A percentile compares a stretch with the other conserved stretches of the same genome.
These are phyloP conservation scores for Globisporangium canariense DNA, from an alignment of 352 stramenopile genomes.

Conservation along the genomic window DNA sequence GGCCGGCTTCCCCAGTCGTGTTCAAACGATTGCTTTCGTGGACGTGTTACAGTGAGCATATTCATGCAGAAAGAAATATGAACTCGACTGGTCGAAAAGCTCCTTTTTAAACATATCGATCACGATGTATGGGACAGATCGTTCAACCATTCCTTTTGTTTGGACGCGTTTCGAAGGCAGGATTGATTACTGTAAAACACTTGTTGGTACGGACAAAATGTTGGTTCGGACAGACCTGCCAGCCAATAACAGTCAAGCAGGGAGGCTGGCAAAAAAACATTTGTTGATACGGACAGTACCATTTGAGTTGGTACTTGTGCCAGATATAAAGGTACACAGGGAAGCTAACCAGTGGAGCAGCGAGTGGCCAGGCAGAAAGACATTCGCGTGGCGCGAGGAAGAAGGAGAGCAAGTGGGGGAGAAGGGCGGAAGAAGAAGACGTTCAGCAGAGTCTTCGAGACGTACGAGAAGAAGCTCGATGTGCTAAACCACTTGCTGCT, in stretches of 20 bases:
- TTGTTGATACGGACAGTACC: slow-evolving; percentile 6
- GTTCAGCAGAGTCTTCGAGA: background rate
- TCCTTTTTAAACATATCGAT: too few species aligned
- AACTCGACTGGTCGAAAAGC: too few species aligned
- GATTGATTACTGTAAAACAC: slow-evolving; percentile 4
- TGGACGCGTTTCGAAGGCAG: too few species aligned
- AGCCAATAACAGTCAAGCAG: background rate
- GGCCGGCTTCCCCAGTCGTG: too few species aligned
- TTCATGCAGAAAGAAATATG: too few species aligned
- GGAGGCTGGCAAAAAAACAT: background rate
- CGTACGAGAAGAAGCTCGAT: background rate
- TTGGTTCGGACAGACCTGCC: slow-evolving; percentile 2
- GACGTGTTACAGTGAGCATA: too few species aligned
- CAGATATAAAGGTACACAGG: too few species aligned
- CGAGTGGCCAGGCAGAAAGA: background rate
- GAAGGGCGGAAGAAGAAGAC: slow-evolving; percentile 2
- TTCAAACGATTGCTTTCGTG: too few species aligned
- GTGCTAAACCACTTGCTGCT: background rate
- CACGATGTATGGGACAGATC: too few species aligned
- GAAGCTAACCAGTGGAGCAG: too few species aligned
- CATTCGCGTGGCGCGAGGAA: background rate
- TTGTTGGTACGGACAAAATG: slow-evolving; percentile 2
- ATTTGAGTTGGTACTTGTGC: background rate
- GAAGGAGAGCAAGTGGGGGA: background rate
- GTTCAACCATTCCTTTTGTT: too few species aligned